phyloP scores from a whole-genome alignment of 2,329 filamentous ascomycete species.

The Fusarium sp. region DNA sequence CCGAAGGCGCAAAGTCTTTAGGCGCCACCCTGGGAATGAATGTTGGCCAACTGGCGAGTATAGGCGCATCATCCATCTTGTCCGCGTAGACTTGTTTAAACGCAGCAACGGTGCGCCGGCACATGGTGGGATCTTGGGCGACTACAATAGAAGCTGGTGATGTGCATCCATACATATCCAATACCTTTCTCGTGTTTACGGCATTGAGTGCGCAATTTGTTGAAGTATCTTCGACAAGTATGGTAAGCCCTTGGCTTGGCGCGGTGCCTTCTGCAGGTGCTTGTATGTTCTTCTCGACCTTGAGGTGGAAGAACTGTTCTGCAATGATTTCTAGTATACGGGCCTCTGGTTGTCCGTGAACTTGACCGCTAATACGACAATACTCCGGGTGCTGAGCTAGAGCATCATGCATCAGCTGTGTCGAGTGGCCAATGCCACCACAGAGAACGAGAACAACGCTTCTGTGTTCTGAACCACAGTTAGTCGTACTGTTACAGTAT shows the following conservation, averaged over 20 bases:
- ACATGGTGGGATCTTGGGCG: conserved; percentile 44
- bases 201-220: conserved; percentile 45
- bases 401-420: conserved; percentile 37
- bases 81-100: conserved; percentile 37
- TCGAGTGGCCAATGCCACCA: conserved; percentile 45
- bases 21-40: conserved; percentile 28
- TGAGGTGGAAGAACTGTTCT: conserved; percentile 31
- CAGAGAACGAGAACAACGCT: conserved; percentile 31
- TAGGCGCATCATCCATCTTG: not conserved
- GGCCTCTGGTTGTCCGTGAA: conserved; percentile 32
- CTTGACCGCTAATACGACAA: conserved; percentile 9
- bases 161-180: conserved; percentile 33
- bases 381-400: conserved; percentile 35
- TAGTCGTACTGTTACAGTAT: not conserved
- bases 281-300: not conserved
- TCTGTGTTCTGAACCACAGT: not conserved
- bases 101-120: conserved; percentile 34
- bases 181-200: conserved; percentile 30
- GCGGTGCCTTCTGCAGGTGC: not conserved
- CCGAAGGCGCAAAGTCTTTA: not conserved
- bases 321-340: conserved; percentile 34
- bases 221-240: conserved; percentile 41
- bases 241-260: conserved; percentile 5
- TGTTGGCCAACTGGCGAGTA: conserved; percentile 38
- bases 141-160: conserved; percentile 39